Evolutionary conservation across 2,329 filamentous ascomycete genomes (phyloP), one percentile per base, ranked within the genome.

Genomic region (Nothophoma quercina): DNA sequence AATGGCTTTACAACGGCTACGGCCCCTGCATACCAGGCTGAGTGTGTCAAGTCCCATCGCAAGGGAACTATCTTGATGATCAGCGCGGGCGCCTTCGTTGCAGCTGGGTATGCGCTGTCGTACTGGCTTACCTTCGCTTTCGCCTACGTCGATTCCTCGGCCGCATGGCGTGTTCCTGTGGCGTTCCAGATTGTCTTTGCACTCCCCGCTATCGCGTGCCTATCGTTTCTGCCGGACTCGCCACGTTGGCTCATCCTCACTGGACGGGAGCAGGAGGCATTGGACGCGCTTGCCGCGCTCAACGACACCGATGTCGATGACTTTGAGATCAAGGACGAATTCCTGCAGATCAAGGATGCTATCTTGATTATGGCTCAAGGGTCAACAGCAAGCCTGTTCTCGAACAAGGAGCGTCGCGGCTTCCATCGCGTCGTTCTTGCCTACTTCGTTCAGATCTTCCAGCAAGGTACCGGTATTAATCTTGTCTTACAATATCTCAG

Each of bases 231-330:
- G 1, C 83, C 83, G 9, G 84, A 86, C 60, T 84, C 81, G 0
- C 83, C 84, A 8, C 78, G 84, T 44, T 85, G 83, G 81, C 74
- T 86, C 6, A 79, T 85, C 21, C 67, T 84, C 39, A 82, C 83
- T 64, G 83, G 82, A 32, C 75, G 77, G 12, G 80, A 84, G 55
- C 78, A 83, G 16, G 69, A 73, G 55, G 71, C 71, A 7, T 51
- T 71, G 29, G 62, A 55, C 1, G 67, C 71, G 8, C 65, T 73
- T 8, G 60, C 64, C 5, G 70, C 68, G 1, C 62, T 73, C 12
- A 71, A 71, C 49, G 64, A 72, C 26, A 52, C 56, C 12, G 60
- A 67, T 16, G 35, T 51, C 2, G 62, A 67, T 15, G 62, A 60
- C 16, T 65, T 62, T 21, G 67, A 70, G 33, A 65, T 65, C 15